A percentile compares a stretch with the other conserved stretches of the same genome.
Conservation (phyloP, 1,284 basidiomycete species). For the Fomitiporia mediterranea region DNA sequence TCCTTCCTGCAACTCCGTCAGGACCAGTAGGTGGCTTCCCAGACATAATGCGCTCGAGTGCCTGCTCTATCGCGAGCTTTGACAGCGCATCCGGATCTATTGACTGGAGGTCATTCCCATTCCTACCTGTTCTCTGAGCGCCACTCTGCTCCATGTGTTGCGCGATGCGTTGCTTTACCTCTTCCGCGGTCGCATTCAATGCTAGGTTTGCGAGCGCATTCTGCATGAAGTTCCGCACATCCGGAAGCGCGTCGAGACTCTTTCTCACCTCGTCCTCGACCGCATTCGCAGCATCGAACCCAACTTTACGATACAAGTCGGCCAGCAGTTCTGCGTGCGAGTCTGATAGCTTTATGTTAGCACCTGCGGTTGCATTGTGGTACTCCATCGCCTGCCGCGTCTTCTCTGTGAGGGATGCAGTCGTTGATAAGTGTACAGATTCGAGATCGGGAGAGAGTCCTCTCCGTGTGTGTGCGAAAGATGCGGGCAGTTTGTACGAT, state of each 20-base stretch:
- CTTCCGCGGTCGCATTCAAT: slow-evolving; percentile 4
- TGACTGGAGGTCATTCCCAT: slow-evolving; percentile 32
- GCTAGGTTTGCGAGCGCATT: slow-evolving; percentile 11
- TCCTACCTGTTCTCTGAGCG: slow-evolving; percentile 26
- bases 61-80: slow-evolving; percentile 48
- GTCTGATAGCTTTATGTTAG: slow-evolving; percentile 23
- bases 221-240: slow-evolving; percentile 15
- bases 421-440: slow-evolving; percentile 45
- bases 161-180: slow-evolving; percentile 42
- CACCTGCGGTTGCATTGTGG: too few species aligned
- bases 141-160: slow-evolving; percentile 62
- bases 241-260: slow-evolving; percentile 14
- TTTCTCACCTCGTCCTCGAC: slow-evolving; percentile 13
- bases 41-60: slow-evolving; percentile 48
- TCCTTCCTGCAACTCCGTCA: slow-evolving; percentile 30
- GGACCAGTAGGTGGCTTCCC: slow-evolving; percentile 34
- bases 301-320: slow-evolving; percentile 53
- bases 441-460: slow-evolving; percentile 43
- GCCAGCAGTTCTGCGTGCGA: slow-evolving; percentile 49
- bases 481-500: slow-evolving; percentile 27
- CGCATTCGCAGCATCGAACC: slow-evolving; percentile 23
- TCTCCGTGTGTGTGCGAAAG: slow-evolving; percentile 28
- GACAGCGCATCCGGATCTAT: slow-evolving; percentile 42
- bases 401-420: slow-evolving; percentile 37
- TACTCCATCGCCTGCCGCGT: slow-evolving; percentile 29